Base-by-base conservation (phyloP, 495 filamentous ascomycete species). In the Neurospora sp. region DNA sequence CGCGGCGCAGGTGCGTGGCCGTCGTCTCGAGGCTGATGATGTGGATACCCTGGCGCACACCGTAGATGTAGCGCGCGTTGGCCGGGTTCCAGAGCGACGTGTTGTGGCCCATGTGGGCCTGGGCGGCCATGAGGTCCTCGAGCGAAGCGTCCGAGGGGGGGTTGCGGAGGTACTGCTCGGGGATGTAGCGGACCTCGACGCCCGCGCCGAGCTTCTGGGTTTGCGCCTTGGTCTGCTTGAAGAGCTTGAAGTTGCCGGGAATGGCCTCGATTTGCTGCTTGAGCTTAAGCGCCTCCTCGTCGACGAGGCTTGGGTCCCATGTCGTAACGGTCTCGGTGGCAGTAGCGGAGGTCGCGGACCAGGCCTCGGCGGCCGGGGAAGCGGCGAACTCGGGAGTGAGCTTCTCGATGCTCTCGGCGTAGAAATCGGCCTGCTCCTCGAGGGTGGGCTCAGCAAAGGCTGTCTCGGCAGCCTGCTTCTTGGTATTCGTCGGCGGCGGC, bases 61-160 rank as follows among this genome's bases (percentile, higher is more conserved):
- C 96, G 80, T 92, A 94, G 81, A 99, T 98, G 83, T 98, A 98
- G 45, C 93, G 90, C 69, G 93, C 90, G 85, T 98, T 99, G 45
- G 89, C 89, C 16, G 96, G 95, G 84, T 98, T 96, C 96, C 96
- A 99, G 71, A 94, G 89, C 68, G 94, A 93, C 3, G 92, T 96
- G 76, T 91, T 86, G 84, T 98, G 96, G 73, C 96, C 96, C 78
- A 98, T 88, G 84, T 99, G 96, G 39, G 90, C 89, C 80, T 97
- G 93, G 10, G 91, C 90, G 35, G 96, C 95, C 83, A 99, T 90
- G 75, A 99, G 89, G 70, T 97, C 87, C 84, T 97, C 94, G 71
- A 99, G 90, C 71, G 94, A 94, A 68, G 97, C 88, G 75, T 98
- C 91, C 75, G 83, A 81, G 5, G 94, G 93, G 1, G 96, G 95